Base-by-base conservation (phyloP, 1,284 basidiomycete species). In the Hortiboletus rubellus region DNA sequence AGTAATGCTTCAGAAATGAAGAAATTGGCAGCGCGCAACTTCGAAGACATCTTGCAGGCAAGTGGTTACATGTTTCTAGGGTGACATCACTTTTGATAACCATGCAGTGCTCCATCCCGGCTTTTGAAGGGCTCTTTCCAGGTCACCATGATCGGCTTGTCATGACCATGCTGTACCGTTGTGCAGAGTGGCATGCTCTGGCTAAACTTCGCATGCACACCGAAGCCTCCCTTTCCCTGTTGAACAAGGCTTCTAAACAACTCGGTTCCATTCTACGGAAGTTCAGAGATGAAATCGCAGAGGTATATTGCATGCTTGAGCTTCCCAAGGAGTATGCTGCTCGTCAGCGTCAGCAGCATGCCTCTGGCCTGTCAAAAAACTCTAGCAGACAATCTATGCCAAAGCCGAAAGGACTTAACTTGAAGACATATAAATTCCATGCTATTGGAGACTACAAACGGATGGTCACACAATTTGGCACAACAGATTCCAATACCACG, bases 361-460 rank as follows among this genome's bases (percentile, higher is more conserved):
- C 18, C 12, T 10, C 7, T 5, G 36, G 30, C n/a, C 14, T 37
- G n/a, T 15, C 15, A 9, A 40, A 36, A n/a, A 15, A 4, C n/a
- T 1, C 7, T 9, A 17, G 38, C 2, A 12, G 22, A 18, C 40
- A 48, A 38, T 44, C 52, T 3, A 9, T 1, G 1, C 48, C 22
- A 1, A 52, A 45, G 22, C 22, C n/a, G 22, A 61, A 60, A 24
- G 33, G 24, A 24, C 47, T 61, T 15, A 61, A 60, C 40, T 7
- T 61, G 43, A 24, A 46, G 7, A 62, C 53, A 0, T 62, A 62
- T 60, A 77, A 77, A 55, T 66, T 66, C 45, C 76, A 77, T 62
- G 64, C 70, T 0, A 58, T 77, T 5, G 73, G 70, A 0, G 73
- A 78, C 45, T 76, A 74, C 45, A 59, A 60, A 2, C 27, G 10